Percentiles rank a stretch among this genome's conserved stretches.
Evolutionary conservation across 2,329 filamentous ascomycete genomes (phyloP).

Genomic region (Stromatinia cepivora): DNA sequence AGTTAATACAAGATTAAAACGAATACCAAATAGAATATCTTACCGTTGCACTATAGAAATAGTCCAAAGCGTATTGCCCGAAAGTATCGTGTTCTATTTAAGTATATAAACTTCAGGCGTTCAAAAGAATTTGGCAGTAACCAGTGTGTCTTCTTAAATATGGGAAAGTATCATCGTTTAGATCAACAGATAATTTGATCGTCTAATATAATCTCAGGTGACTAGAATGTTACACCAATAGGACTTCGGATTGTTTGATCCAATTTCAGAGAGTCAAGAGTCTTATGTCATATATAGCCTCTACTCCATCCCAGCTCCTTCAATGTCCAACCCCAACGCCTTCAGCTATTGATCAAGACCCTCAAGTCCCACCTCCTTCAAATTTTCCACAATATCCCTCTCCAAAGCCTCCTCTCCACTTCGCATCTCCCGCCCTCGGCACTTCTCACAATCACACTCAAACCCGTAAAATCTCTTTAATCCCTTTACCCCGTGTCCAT

Average conservation of each 20-base stretch:
- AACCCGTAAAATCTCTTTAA: conserved; percentile 36
- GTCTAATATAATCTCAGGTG: neutral
- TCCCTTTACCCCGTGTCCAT: conserved; percentile 31
- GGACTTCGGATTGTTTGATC: too few relatives aligned
- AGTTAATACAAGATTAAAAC: too few relatives aligned
- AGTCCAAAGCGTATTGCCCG: too few relatives aligned
- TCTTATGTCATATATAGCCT: too few relatives aligned
- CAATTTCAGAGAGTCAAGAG: neutral
- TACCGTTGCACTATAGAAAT: too few relatives aligned
- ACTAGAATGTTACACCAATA: too few relatives aligned
- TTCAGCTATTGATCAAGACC: neutral
- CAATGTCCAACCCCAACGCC: neutral
- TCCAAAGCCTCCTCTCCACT: neutral
- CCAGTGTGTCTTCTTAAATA: too few relatives aligned
- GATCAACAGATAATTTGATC: neutral
- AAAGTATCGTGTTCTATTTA: too few relatives aligned
- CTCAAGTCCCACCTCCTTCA: neutral
- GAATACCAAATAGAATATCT: too few relatives aligned
- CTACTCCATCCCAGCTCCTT: neutral
- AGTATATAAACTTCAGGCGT: too few relatives aligned
- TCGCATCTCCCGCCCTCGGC: neutral
- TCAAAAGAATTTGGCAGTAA: too few relatives aligned
- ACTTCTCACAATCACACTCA: conserved; percentile 34
- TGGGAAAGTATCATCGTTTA: too few relatives aligned
- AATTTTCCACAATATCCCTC: neutral